Conservation (phyloP, 2,329 filamentous ascomycete species). For the Phialophora verrucosa region DNA sequence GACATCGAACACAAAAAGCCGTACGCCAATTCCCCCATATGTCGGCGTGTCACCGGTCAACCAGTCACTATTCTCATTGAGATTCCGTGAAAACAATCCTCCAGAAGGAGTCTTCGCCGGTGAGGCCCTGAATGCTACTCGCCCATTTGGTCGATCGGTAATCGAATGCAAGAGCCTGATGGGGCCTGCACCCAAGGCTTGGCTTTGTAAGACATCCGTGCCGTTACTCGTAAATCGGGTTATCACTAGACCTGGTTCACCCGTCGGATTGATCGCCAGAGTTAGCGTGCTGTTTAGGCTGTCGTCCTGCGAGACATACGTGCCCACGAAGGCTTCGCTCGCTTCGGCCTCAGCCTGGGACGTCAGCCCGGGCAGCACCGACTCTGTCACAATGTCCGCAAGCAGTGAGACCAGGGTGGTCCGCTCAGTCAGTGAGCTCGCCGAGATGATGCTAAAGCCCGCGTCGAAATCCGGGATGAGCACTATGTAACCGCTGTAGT, state of each 20-base stretch:
- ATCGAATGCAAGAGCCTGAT: conserved; percentile 40
- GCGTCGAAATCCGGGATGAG: conserved; percentile 55
- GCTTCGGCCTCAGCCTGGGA: conserved; percentile 44
- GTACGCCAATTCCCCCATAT: conserved; percentile 39
- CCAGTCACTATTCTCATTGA: conserved; percentile 21
- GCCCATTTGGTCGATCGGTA: conserved; percentile 9
- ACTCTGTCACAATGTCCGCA: conserved; percentile 44
- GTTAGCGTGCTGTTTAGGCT: conserved; percentile 42
- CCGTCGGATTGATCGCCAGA: conserved; percentile 33
- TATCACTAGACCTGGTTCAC: conserved; percentile 30
- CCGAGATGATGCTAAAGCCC: conserved; percentile 52
- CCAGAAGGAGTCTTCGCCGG: not conserved
- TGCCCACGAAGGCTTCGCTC: conserved; percentile 39
- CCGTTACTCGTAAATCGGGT: conserved; percentile 30
- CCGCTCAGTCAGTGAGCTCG: conserved; percentile 52
- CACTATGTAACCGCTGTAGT: conserved; percentile 47
- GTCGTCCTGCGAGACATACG: conserved; percentile 39
- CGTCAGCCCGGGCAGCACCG: conserved; percentile 44
- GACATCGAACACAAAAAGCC: conserved; percentile 43
- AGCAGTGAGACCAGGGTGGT: conserved; percentile 49
- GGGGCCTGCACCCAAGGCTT: not conserved
- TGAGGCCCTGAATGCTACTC: conserved; percentile 16
- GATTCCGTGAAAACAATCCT: conserved; percentile 1
- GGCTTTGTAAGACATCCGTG: conserved; percentile 24
- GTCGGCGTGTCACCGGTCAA: conserved; percentile 34